phyloP scores from a whole-genome alignment of 805 yeast species.

The Jamesozyma hellenica region DNA sequence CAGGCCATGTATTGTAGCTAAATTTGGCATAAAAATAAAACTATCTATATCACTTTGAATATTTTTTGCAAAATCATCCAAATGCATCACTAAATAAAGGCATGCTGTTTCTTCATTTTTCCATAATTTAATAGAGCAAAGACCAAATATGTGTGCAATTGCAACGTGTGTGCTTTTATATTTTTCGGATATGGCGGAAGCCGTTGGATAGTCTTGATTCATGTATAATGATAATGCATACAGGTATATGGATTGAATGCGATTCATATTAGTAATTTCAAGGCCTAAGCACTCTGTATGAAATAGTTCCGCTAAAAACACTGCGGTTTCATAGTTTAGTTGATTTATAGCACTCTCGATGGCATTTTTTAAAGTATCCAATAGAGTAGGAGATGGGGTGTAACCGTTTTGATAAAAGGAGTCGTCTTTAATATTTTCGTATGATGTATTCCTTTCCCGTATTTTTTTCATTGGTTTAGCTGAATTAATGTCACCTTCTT shows the following conservation, averaged over 20 bases:
- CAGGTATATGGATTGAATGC: slow-evolving; percentile 54
- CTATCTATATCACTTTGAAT: not conserved
- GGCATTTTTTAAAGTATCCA: slow-evolving; percentile 7
- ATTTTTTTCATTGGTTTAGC: not conserved
- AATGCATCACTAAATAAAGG: slow-evolving; percentile 5
- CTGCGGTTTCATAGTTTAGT: slow-evolving; percentile 48
- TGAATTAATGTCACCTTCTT: not conserved
- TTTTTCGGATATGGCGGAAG: slow-evolving; percentile 35
- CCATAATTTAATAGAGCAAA: slow-evolving; percentile 35
- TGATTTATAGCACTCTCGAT: slow-evolving; percentile 20
- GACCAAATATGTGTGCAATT: slow-evolving; percentile 66
- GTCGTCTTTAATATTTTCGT: not conserved
- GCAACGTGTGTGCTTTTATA: slow-evolving; percentile 50
- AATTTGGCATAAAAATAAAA: slow-evolving; percentile 40
- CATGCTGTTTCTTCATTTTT: slow-evolving; percentile 13
- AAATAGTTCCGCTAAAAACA: slow-evolving; percentile 75
- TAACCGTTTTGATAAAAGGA: slow-evolving; percentile 3
- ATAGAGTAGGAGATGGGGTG: not conserved
- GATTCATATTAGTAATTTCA: slow-evolving; percentile 15
- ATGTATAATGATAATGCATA: slow-evolving; percentile 59
- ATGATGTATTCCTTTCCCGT: not conserved
- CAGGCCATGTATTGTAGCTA: slow-evolving; percentile 56
- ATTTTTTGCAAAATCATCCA: slow-evolving; percentile 4
- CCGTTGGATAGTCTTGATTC: slow-evolving; percentile 50
- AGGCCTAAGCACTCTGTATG: slow-evolving; percentile 40